These are phyloP conservation scores for Theobroma grandiflorum DNA, from an alignment of 441 rosid species.

Conservation along the genomic window DNA sequence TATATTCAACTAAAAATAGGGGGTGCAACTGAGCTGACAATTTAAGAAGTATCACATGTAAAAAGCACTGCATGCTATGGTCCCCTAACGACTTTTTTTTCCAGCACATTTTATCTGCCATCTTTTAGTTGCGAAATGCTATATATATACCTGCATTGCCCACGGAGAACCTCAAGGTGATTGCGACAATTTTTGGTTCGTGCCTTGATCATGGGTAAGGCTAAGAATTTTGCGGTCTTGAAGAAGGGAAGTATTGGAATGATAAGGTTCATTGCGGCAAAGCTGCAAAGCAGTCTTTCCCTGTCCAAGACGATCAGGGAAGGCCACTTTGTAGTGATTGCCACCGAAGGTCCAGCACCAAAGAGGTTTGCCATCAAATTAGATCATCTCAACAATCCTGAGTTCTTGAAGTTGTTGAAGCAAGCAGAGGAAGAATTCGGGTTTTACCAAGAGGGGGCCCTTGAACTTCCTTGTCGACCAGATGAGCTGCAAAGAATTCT, in stretches of 20 bases:
- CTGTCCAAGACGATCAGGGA: constrained; percentile 33
- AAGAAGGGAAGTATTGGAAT: constrained; percentile 24
- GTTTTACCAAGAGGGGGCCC: constrained; percentile 37
- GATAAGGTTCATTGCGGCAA: constrained; percentile 24
- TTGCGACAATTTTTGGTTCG: not conserved
- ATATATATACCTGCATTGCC: not conserved
- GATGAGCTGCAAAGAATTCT: constrained; percentile 35
- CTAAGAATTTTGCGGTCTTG: constrained; percentile 9
- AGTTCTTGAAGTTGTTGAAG: constrained; percentile 42
- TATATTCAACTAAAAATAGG: not conserved
- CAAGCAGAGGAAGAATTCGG: constrained; percentile 50
- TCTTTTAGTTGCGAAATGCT: not conserved
- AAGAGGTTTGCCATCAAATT: constrained; percentile 39
- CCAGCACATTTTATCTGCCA: not conserved
- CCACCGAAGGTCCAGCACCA: constrained; percentile 42
- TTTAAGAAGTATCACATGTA: not conserved
- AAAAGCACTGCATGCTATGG: not conserved
- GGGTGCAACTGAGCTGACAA: not conserved
- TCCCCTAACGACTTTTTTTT: constrained; percentile 10
- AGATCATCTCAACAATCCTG: constrained; percentile 39
- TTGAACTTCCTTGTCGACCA: constrained; percentile 38
- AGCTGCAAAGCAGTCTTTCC: constrained; percentile 24
- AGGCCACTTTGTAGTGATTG: constrained; percentile 57
- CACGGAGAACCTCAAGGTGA: not conserved
- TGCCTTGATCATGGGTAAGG: constrained; percentile 12